Evolutionary conservation across 2,329 filamentous ascomycete genomes (phyloP), one percentile per base, ranked within the genome.

Genomic region (Penicillium sumatraense): DNA sequence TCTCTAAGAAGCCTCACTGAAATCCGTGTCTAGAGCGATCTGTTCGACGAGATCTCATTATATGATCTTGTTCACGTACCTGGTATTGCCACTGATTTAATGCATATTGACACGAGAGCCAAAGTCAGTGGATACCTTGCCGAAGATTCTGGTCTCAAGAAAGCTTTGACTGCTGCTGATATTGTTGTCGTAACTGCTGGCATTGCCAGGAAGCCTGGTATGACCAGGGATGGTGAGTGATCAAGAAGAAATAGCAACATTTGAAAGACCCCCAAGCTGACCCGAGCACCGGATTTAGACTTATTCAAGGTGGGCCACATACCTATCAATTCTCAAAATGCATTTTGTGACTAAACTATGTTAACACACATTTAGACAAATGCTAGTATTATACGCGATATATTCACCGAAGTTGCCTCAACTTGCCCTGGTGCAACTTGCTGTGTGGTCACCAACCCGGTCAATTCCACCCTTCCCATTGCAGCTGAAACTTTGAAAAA

Each of bases 151-250:
- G 49, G 54, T 13, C 42, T 53, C 6, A 49, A 49, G 20, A 56
- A 56, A 14, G 41, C 54, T 18, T 49, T 56, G 14, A 36, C 29
- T 13, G 48, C 35, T 9, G 49, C 49, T 11, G 35, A 56, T 27
- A 49, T 56, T 18, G 35, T 53, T 38, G 54, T 56, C 16, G 49
- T 56, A 9, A 52, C 44, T 2, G 49, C 54, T 26, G 49, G 49
- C 23, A 56, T 56, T 53, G 54, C 54, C 14, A 29, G 54, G 21
- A 56, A 53, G 44, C 54, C 49, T 5, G 54, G 24, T 10, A 56
- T 56, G 54, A 56, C 54, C 1, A 56, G 49, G 53, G 54, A 56
- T 49, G 49, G 53, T 56, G 42, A 47, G 53, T 36, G 5, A 16
- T 16, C n/a, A n/a, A 16, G n/a, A 16, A 36, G n/a, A 36, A 14